These are phyloP conservation scores for Arthrobotrys megalospora DNA, from an alignment of 2,329 filamentous ascomycete genomes.

Conservation along the genomic window DNA sequence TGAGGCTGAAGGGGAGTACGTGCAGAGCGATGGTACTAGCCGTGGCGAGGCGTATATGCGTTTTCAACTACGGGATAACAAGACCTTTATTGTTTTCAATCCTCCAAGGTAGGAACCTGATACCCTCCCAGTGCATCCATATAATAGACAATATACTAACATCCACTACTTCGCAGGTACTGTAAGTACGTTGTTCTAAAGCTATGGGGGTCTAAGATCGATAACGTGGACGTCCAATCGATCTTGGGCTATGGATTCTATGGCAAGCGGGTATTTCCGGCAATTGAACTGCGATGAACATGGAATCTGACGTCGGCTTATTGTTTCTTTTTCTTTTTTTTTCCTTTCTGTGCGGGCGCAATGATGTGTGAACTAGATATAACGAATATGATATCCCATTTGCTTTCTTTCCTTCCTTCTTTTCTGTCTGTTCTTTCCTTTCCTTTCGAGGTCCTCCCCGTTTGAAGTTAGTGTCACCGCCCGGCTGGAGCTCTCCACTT, in stretches of 20 bases:
- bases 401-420: neutral
- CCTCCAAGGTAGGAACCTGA: conserved; percentile 41
- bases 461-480: conserved; percentile 25
- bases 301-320: conserved; percentile 22
- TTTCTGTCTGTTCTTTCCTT: neutral
- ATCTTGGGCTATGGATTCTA: conserved; percentile 54
- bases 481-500: conserved; percentile 49
- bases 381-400: conserved; percentile 34
- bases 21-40: conserved; percentile 32
- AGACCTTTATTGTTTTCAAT: conserved; percentile 51
- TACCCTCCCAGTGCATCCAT: neutral
- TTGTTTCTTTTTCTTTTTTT: conserved; percentile 5
- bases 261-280: conserved; percentile 57
- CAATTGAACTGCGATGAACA: conserved; percentile 53
- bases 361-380: conserved; percentile 20
- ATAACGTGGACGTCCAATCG: conserved; percentile 58
- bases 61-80: conserved; percentile 56
- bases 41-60: conserved; percentile 47
- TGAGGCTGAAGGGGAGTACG: conserved; percentile 41
- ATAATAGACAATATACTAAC: conserved; percentile 19
- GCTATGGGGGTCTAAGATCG: conserved; percentile 58
- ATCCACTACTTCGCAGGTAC: conserved; percentile 19
- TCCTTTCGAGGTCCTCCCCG: conserved; percentile 14
- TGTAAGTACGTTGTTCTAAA: conserved; percentile 54
- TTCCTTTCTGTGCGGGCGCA: conserved; percentile 16